These are phyloP conservation scores for Stemphylium lycopersici DNA, from an alignment of 2,329 filamentous ascomycete genomes.

Conservation along the genomic window DNA sequence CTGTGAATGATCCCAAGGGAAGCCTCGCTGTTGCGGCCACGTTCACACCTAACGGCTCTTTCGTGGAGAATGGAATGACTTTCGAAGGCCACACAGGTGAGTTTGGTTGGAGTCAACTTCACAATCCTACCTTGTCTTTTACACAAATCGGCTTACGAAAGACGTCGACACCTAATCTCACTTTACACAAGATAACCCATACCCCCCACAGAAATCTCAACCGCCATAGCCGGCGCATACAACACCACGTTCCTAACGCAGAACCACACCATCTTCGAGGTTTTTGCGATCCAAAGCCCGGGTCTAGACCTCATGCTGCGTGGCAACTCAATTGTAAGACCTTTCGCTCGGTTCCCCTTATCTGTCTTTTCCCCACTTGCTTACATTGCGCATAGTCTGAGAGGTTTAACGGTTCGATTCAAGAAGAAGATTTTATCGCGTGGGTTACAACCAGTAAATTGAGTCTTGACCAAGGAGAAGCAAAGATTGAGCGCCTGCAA, in stretches of 20 bases:
- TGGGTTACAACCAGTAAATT: background rate
- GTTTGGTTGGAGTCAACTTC: background rate
- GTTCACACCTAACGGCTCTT: background rate
- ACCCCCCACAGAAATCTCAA: background rate
- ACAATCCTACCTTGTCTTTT: background rate
- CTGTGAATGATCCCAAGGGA: background rate
- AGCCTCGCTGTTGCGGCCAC: background rate
- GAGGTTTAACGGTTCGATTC: background rate
- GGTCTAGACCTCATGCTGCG: background rate
- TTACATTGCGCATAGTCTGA: background rate
- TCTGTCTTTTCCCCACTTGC: background rate
- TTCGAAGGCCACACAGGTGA: background rate
- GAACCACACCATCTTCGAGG: background rate
- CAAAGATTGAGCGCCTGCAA: background rate
- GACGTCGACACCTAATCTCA: background rate
- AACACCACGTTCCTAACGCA: background rate
- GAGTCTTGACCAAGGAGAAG: background rate
- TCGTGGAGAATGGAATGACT: background rate
- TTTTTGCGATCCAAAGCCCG: background rate
- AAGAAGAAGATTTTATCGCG: background rate
- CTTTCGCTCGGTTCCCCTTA: background rate
- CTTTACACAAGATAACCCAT: background rate
- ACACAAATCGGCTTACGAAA: background rate
- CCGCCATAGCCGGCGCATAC: background rate
- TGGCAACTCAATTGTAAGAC: background rate